Evolutionary conservation across 1,284 basidiomycete genomes (phyloP).

Genomic region (Flammula alnicola): DNA sequence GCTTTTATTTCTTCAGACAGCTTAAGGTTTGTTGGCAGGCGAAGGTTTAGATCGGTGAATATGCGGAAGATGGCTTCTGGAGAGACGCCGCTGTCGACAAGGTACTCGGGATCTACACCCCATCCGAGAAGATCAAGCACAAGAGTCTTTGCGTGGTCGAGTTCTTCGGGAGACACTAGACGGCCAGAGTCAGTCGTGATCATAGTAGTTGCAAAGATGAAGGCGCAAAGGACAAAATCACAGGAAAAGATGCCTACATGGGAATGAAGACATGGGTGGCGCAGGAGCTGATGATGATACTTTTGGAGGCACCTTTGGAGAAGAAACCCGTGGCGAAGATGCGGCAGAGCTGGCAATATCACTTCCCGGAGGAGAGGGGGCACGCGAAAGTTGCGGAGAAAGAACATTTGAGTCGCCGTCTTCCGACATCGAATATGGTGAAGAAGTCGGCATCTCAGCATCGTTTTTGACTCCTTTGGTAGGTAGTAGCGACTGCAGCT

Average conservation of each 20-base stretch:
- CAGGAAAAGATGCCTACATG: background rate
- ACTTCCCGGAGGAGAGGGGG: too few species aligned
- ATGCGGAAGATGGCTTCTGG: slow-evolving; percentile 24
- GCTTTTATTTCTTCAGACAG: slow-evolving; percentile 17
- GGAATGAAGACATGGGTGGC: too few species aligned
- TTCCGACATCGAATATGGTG: too few species aligned
- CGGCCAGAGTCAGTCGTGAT: background rate
- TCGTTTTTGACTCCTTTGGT: too few species aligned
- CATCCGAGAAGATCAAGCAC: slow-evolving; percentile 32
- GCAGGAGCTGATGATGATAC: background rate
- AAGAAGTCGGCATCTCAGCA: too few species aligned
- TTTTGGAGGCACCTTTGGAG: background rate
- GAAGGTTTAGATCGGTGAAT: slow-evolving; percentile 30
- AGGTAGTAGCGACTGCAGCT: too few species aligned
- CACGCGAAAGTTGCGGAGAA: too few species aligned
- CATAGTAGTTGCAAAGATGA: background rate
- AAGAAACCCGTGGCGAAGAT: background rate
- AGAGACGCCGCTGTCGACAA: slow-evolving; percentile 25
- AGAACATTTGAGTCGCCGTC: too few species aligned
- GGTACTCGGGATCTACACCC: slow-evolving; percentile 30
- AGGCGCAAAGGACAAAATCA: background rate
- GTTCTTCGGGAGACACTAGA: slow-evolving; percentile 26
- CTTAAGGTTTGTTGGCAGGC: slow-evolving; percentile 24
- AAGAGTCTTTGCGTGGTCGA: slow-evolving; percentile 27
- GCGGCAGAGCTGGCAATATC: background rate